Conservation (phyloP, 768 basidiomycete genomes). For the Rhodotorula sphaerocarpa region DNA sequence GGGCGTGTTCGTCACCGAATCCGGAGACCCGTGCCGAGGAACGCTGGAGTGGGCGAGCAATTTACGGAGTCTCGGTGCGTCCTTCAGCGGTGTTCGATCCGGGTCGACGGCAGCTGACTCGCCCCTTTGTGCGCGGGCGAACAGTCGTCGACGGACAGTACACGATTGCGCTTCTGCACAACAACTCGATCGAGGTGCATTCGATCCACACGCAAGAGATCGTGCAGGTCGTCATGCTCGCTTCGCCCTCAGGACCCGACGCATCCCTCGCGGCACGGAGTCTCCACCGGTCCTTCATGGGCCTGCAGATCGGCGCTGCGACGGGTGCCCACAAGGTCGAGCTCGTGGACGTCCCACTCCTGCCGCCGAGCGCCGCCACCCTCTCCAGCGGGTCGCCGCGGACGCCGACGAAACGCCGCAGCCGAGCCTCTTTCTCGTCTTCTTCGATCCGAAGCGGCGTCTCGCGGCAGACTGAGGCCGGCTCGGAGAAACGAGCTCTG, state of each 20-base stretch:
- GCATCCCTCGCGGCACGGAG: constrained; percentile 7
- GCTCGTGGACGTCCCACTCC: neutral
- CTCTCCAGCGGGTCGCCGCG: neutral
- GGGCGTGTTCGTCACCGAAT: constrained; percentile 74
- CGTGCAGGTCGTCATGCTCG: constrained; percentile 55
- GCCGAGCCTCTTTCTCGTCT: neutral
- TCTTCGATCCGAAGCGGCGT: neutral
- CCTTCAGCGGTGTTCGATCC: neutral
- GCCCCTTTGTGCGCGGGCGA: too few relatives aligned
- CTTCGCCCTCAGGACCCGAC: neutral
- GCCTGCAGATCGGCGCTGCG: constrained; percentile 15
- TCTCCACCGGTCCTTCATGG: neutral
- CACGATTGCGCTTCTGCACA: constrained; percentile 65
- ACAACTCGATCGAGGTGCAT: constrained; percentile 73
- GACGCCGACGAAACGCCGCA: constrained; percentile 5
- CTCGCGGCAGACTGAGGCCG: too few relatives aligned
- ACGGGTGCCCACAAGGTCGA: constrained; percentile 15
- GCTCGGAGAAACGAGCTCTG: neutral
- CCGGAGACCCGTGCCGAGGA: constrained; percentile 80
- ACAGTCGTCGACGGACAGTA: constrained; percentile 74
- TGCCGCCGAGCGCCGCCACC: neutral
- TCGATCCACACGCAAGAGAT: constrained; percentile 64
- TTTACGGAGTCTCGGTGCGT: constrained; percentile 62
- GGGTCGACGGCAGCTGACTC: neutral
- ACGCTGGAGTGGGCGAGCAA: constrained; percentile 78